phyloP scores from a whole-genome alignment of 352 stramenopile genomes.

The Globisporangium cylindrosporum region DNA sequence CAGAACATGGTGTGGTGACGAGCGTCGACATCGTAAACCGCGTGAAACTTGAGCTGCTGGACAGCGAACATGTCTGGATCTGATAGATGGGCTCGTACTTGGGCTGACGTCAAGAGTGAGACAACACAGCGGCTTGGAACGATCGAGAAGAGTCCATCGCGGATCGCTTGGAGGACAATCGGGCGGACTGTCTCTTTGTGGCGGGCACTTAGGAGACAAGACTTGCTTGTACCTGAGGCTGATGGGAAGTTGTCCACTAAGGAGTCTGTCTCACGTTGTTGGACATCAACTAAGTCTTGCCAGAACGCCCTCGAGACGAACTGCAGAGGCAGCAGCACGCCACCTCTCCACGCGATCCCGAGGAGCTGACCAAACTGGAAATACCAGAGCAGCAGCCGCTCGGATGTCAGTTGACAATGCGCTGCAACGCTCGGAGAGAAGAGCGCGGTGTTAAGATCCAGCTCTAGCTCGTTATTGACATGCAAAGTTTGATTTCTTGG shows the following conservation, averaged over 20 bases:
- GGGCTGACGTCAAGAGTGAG: constrained; percentile 31
- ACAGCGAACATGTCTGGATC: constrained; percentile 30
- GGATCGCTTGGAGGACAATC: constrained; percentile 34
- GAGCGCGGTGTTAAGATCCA: constrained; percentile 55
- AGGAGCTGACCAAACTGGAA: constrained; percentile 56
- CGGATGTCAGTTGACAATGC: constrained; percentile 15
- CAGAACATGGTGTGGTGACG: constrained; percentile 48
- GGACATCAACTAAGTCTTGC: constrained; percentile 23
- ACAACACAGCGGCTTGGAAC: constrained; percentile 44
- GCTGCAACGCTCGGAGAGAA: constrained; percentile 24
- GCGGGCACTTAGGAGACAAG: neutral
- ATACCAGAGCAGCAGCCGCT: constrained; percentile 47
- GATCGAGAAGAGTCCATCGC: constrained; percentile 54
- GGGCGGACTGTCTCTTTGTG: constrained; percentile 2
- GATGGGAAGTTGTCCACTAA: neutral
- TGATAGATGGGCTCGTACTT: constrained; percentile 30
- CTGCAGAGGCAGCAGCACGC: constrained; percentile 44
- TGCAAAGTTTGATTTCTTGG: neutral
- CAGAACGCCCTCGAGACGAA: constrained; percentile 50
- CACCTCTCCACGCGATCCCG: constrained; percentile 58
- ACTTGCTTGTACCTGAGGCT: neutral
- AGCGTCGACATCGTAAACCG: constrained; percentile 24
- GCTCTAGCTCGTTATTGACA: constrained; percentile 13
- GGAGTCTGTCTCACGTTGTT: neutral
- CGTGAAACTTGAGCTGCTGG: constrained; percentile 26